These are phyloP conservation scores for Plasmodium billcollinsi DNA, from an alignment of 169 alveolate genomes.

Conservation along the genomic window DNA sequence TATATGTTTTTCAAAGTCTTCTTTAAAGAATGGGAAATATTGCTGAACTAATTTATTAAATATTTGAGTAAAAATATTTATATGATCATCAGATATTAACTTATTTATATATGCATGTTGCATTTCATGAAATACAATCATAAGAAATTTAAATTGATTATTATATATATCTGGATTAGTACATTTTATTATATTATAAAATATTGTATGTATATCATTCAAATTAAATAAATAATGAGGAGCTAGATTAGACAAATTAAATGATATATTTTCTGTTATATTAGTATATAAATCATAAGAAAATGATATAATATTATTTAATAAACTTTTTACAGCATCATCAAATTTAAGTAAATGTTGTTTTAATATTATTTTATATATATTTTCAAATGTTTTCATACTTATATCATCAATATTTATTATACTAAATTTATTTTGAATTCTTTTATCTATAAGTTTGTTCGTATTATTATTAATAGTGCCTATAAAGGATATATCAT, in stretches of 20 bases:
- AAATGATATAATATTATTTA: slow-evolving; percentile 89
- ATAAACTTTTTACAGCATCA: slow-evolving; percentile 83
- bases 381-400: slow-evolving; percentile 88
- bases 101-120: slow-evolving; percentile 61
- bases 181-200: slow-evolving; percentile 55
- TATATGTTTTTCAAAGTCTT: slow-evolving; percentile 89
- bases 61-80: slow-evolving; percentile 42
- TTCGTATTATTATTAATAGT: slow-evolving; percentile 96
- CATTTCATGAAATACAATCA: slow-evolving; percentile 71
- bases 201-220: slow-evolving; percentile 87
- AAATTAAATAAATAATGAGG: slow-evolving; percentile 93
- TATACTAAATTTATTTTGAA: slow-evolving; percentile 94
- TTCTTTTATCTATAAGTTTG: slow-evolving; percentile 93
- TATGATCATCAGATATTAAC: slow-evolving; percentile 61
- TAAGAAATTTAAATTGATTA: slow-evolving; percentile 44
- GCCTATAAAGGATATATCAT: slow-evolving; percentile 94
- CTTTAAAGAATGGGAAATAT: slow-evolving; percentile 47
- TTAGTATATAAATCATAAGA: slow-evolving; percentile 88
- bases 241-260: slow-evolving; percentile 87
- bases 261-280: slow-evolving; percentile 77
- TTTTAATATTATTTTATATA: slow-evolving; percentile 89
- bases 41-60: slow-evolving; percentile 40
- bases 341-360: slow-evolving; percentile 93
- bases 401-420: slow-evolving; percentile 91
- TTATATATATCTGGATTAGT: slow-evolving; percentile 70